phyloP scores from a whole-genome alignment of 345 rosid genomes.

The Lumnitzera racemosa region DNA sequence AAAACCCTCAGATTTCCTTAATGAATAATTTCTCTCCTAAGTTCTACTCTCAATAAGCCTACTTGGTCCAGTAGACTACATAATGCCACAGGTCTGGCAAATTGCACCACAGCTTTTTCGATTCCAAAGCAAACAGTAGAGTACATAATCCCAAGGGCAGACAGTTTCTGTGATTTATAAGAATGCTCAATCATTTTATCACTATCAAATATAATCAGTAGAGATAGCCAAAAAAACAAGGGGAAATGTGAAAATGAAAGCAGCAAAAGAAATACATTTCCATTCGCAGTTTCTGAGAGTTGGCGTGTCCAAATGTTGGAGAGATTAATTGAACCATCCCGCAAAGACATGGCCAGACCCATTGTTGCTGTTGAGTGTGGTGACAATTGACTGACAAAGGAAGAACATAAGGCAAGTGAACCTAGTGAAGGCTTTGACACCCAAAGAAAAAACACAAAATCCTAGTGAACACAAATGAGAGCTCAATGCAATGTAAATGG shows the following conservation, averaged over 20 bases:
- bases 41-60: too few relatives aligned
- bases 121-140: too few relatives aligned
- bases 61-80: too few relatives aligned
- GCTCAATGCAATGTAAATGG: conserved; percentile 9
- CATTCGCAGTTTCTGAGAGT: conserved; percentile 75
- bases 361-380: conserved; percentile 75
- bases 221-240: conserved; percentile 1
- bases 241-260: background rate
- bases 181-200: too few relatives aligned
- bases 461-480: background rate
- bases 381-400: conserved; percentile 54
- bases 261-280: conserved; percentile 49
- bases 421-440: too few relatives aligned
- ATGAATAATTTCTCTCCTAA: too few relatives aligned
- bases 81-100: too few relatives aligned
- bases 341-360: conserved; percentile 67
- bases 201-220: background rate
- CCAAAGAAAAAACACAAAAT: background rate
- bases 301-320: conserved; percentile 88
- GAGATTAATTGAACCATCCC: conserved; percentile 88
- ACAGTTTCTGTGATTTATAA: too few relatives aligned
- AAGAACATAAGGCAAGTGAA: conserved; percentile 4
- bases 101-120: too few relatives aligned
- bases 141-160: too few relatives aligned
- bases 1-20: too few relatives aligned